These are phyloP conservation scores for Boletus huronensis DNA, from an alignment of 768 basidiomycete genomes.

Conservation along the genomic window DNA sequence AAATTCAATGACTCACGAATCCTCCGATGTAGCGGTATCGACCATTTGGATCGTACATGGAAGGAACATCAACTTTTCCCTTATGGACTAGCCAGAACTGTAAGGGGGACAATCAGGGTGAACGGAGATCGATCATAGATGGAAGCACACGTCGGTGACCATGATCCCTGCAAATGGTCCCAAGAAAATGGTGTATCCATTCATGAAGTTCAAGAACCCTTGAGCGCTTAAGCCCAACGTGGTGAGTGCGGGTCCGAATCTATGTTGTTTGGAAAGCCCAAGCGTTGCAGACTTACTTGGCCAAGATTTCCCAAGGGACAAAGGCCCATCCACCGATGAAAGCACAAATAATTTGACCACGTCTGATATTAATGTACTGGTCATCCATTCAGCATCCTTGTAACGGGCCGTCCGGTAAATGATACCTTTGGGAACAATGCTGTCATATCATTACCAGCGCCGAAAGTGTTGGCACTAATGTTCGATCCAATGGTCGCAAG, in stretches of 20 bases:
- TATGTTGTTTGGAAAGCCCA: not conserved
- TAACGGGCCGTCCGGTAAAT: not conserved
- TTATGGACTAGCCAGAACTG: conserved; percentile 79
- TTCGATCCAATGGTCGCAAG: conserved; percentile 70
- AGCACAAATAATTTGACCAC: conserved; percentile 29
- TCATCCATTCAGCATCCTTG: conserved; percentile 1
- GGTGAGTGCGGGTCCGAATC: not conserved
- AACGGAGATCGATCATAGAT: not conserved
- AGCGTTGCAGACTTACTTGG: conserved; percentile 27
- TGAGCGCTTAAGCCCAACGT: conserved; percentile 38
- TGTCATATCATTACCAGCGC: conserved; percentile 82
- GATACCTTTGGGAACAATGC: conserved; percentile 58
- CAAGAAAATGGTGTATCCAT: conserved; percentile 81
- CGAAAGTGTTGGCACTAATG: conserved; percentile 73
- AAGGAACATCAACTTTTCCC: conserved; percentile 72
- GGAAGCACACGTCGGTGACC: conserved; percentile 49
- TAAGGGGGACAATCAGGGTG: not conserved
- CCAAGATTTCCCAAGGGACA: conserved; percentile 81
- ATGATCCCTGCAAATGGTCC: conserved; percentile 82
- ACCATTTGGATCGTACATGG: conserved; percentile 78
- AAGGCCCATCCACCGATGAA: conserved; percentile 68
- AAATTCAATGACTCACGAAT: conserved; percentile 48
- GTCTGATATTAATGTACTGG: conserved; percentile 31
- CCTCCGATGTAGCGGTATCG: conserved; percentile 77
- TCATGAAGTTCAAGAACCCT: conserved; percentile 76